Evolutionary conservation across 2,329 filamentous ascomycete species (phyloP).

Genomic region (Talaromyces sp.): DNA sequence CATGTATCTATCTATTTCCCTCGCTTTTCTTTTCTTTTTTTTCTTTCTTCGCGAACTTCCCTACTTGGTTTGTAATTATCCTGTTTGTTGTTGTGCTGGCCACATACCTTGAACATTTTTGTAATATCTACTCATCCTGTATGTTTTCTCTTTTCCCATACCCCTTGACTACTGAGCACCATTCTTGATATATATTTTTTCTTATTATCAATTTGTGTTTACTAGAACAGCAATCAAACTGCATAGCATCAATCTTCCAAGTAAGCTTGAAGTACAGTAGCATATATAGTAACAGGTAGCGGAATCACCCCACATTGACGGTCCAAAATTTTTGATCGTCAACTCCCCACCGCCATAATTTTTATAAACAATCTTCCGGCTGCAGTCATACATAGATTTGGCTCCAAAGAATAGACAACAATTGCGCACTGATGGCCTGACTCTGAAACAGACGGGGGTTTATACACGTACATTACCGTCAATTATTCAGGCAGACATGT

Average conservation of each 20-base stretch:
- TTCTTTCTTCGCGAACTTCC: constrained; percentile 19
- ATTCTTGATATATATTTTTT: constrained; percentile 10
- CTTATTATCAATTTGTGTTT: neutral
- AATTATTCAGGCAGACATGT: neutral
- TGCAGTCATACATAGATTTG: neutral
- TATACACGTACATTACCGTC: neutral
- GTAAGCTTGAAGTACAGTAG: neutral
- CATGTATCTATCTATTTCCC: constrained; percentile 41
- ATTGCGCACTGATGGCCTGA: neutral
- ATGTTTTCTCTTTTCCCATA: constrained; percentile 31
- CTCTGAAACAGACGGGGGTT: neutral
- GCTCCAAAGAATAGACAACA: neutral
- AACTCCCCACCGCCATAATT: neutral
- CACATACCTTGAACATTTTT: constrained; percentile 29
- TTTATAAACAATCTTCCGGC: neutral
- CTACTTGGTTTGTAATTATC: constrained; percentile 21
- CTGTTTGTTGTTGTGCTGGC: constrained; percentile 36
- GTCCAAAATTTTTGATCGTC: neutral
- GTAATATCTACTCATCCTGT: constrained; percentile 27
- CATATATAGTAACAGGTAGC: neutral
- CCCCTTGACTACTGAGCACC: constrained; percentile 22
- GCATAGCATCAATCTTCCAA: neutral
- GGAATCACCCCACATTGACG: neutral
- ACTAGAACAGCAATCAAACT: neutral
- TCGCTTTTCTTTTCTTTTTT: constrained; percentile 28